These are phyloP conservation scores for Salicornia ramosissima DNA, from an alignment of 148 eudicot genomes.

Conservation along the genomic window DNA sequence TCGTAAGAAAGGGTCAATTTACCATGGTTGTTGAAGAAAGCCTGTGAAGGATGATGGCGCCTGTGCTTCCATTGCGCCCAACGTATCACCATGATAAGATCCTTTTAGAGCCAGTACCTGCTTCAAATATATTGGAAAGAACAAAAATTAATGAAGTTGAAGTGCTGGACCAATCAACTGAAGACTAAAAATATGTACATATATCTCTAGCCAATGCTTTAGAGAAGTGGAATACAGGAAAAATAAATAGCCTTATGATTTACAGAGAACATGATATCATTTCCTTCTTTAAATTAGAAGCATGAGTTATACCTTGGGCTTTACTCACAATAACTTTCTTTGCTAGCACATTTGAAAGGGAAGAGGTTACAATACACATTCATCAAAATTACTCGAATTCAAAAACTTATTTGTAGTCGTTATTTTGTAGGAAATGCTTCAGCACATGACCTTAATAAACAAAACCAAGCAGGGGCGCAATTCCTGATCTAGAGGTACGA, in stretches of 20 bases:
- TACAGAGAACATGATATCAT: background rate
- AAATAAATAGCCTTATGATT: too few relatives aligned
- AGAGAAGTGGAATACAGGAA: background rate
- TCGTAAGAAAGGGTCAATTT: too few relatives aligned
- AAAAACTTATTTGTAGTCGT: background rate
- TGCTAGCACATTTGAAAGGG: background rate
- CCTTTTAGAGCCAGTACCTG: slow-evolving; percentile 92
- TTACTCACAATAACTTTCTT: background rate
- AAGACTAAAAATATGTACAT: background rate
- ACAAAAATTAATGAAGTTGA: slow-evolving; percentile 2
- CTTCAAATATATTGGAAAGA: slow-evolving; percentile 14
- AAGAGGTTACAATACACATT: background rate
- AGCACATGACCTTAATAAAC: background rate
- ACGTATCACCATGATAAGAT: slow-evolving; percentile 96
- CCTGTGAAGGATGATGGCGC: slow-evolving; percentile 91
- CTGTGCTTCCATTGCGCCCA: slow-evolving; percentile 99
- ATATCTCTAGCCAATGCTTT: background rate
- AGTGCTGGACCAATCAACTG: background rate
- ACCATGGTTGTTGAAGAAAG: slow-evolving; percentile 98
- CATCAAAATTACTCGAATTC: background rate
- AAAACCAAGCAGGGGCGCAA: background rate
- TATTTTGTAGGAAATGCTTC: background rate
- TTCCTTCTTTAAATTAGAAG: background rate
- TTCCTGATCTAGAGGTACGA: background rate
- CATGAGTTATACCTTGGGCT: background rate